Conservation (phyloP, 805 yeast species). For the Myxozyma neotropica region DNA sequence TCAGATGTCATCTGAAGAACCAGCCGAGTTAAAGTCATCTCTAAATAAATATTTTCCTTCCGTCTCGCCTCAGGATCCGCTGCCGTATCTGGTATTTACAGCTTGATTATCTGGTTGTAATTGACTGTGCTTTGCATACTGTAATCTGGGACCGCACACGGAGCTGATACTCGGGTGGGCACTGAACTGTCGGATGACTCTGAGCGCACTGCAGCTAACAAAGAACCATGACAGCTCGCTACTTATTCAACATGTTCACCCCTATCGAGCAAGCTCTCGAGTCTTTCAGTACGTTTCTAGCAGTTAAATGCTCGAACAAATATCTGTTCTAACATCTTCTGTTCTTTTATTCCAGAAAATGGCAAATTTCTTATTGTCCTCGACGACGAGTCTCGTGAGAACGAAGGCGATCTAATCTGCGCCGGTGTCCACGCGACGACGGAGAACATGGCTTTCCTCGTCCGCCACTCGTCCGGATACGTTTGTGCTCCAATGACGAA, state of each 20-base stretch:
- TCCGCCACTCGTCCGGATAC: constrained; percentile 73
- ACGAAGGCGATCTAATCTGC: constrained; percentile 94
- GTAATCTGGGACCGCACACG: no score
- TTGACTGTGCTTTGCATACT: no score
- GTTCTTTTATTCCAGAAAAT: constrained; percentile 49
- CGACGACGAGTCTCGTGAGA: constrained; percentile 95
- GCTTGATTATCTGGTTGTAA: no score
- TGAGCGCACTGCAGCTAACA: no score
- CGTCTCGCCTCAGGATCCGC: not conserved
- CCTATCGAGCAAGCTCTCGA: constrained; percentile 71
- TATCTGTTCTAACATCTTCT: not conserved
- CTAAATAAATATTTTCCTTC: not conserved
- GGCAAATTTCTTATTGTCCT: constrained; percentile 91
- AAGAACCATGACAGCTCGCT: no score
- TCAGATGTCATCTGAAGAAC: no score
- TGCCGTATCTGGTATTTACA: no score
- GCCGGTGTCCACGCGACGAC: constrained; percentile 84
- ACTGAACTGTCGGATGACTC: no score
- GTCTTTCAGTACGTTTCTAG: constrained; percentile 55
- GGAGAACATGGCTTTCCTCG: constrained; percentile 90
- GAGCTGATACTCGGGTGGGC: no score
- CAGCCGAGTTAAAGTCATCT: not conserved
- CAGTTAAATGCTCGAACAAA: not conserved
- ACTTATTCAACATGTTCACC: constrained; percentile 49
- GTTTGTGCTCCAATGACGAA: constrained; percentile 87